phyloP scores from a whole-genome alignment of 2,329 filamentous ascomycete species.

The Colletotrichum graminicola region DNA sequence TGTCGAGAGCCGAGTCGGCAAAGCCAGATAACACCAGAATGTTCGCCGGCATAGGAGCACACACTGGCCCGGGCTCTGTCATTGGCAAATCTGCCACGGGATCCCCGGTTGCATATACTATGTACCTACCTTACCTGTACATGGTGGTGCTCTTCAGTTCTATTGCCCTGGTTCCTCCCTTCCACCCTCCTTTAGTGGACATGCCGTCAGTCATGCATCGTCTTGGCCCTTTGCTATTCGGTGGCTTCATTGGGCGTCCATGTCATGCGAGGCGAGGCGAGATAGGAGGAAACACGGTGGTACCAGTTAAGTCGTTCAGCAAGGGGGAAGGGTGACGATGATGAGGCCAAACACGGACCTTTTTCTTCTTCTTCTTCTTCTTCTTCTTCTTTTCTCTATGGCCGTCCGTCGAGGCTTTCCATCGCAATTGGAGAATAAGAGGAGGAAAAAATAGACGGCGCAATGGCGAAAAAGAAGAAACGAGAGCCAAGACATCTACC shows the following conservation, averaged over 20 bases:
- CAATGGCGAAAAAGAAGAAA: constrained; percentile 1
- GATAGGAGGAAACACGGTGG: not conserved
- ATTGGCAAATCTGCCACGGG: not conserved
- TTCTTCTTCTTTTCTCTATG: too few species aligned
- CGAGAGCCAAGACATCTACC: constrained; percentile 16
- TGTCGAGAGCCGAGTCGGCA: constrained; percentile 30
- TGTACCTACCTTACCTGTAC: too few species aligned
- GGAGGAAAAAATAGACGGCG: not conserved
- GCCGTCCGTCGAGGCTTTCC: constrained; percentile 19
- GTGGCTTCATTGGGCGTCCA: constrained; percentile 1
- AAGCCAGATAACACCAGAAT: constrained; percentile 22
- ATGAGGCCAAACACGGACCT: constrained; percentile 17
- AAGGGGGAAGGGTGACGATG: not conserved
- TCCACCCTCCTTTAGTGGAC: not conserved
- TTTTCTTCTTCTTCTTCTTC: too few species aligned
- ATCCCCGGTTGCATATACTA: not conserved
- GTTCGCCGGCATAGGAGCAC: not conserved
- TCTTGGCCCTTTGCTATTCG: constrained; percentile 14
- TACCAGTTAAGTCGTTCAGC: constrained; percentile 8
- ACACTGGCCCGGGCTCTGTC: not conserved
- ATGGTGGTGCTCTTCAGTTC: too few species aligned
- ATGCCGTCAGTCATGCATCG: constrained; percentile 6
- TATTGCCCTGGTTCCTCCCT: too few species aligned
- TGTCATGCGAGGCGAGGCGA: not conserved
- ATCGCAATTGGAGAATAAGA: constrained; percentile 9